Evolutionary conservation across 169 alveolate genomes (phyloP), one percentile per base, ranked within the genome.

Genomic region (Hammondia hammondi): DNA sequence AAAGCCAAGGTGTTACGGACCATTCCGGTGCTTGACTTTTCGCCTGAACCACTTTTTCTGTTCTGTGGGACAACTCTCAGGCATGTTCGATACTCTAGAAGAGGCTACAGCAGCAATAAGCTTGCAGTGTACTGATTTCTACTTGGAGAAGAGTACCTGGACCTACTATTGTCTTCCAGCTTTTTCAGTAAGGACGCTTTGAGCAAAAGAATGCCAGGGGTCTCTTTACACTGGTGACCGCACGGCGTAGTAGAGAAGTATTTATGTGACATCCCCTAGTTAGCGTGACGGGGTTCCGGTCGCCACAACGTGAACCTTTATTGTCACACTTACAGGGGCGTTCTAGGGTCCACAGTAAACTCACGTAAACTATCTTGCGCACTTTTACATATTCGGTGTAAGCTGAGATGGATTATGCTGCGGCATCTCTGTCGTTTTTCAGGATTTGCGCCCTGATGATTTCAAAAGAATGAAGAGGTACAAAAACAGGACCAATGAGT

Each of bases 391-490:
- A 35, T 1, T 32, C 19, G 61, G 61, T 10, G 61, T 14, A 52
- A 52, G 10, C 61, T 10, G 10, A 14, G 10, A 3, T 7, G 19
- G 61, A 52, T 0, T 7, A 7, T 52, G 5, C 61, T 52, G 61
- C 61, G 27, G 3, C n/a, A 3, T 67, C 77, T 67, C 2, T 7
- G 70, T 29, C 32, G 46, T 17, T 37, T 73, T 82, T 35, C 70
- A 82, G 90, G 90, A 82, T 43, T 70, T 82, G 35, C 90, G 70
- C 4, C 71, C 90, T 29, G 70, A 82, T 24, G 90, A 82, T n/a
- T 82, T 43, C 90, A 82, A 82, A 48, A 14, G 70, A 48, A 82
- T 82, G 90, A 21, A 82, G 90, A 39, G 90, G 70, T 82, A 82
- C 70, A 82, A 82, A 70, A 48, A 82, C 72, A 39, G 43, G 70